phyloP scores from a whole-genome alignment of 805 yeast genomes.

The Wickerhamiella cacticola region DNA sequence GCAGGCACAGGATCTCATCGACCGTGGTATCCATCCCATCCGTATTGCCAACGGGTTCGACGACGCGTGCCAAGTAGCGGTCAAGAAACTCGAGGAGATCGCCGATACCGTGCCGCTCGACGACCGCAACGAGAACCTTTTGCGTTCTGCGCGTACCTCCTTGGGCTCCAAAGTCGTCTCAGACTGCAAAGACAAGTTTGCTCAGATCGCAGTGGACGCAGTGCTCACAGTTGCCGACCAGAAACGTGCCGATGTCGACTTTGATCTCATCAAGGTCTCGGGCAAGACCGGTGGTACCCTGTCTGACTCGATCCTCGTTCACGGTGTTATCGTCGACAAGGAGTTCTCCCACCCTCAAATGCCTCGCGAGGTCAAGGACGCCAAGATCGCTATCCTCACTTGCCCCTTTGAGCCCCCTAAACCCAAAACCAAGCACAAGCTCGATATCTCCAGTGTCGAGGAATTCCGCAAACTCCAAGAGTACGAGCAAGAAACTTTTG shows the following conservation, averaged over 20 bases:
- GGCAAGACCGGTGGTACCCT: conserved; percentile 93
- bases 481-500: conserved; percentile 83
- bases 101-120: conserved; percentile 57
- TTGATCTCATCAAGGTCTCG: conserved; percentile 88
- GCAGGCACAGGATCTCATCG: conserved; percentile 87
- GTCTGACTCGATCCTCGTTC: conserved; percentile 70
- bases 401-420: conserved; percentile 99
- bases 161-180: conserved; percentile 93
- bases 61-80: conserved; percentile 89
- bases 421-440: conserved; percentile 96
- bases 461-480: conserved; percentile 84
- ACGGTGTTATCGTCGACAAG: conserved; percentile 89
- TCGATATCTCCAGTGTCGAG: conserved; percentile 85
- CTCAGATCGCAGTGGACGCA: conserved; percentile 94
- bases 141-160: conserved; percentile 89
- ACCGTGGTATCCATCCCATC: conserved; percentile 95
- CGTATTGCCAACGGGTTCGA: conserved; percentile 95
- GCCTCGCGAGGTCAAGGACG: conserved; percentile 71
- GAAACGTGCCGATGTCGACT: conserved; percentile 89
- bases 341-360: conserved; percentile 98
- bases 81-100: conserved; percentile 56
- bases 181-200: conserved; percentile 85
- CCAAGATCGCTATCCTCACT: conserved; percentile 85
- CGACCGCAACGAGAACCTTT: conserved; percentile 37
- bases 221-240: conserved; percentile 85